Percentiles rank a stretch among this genome's conserved stretches.
These are phyloP conservation scores for Trebouxiophyceae sp. DNA, from an alignment of 163 green algal species.

Conservation along the genomic window DNA sequence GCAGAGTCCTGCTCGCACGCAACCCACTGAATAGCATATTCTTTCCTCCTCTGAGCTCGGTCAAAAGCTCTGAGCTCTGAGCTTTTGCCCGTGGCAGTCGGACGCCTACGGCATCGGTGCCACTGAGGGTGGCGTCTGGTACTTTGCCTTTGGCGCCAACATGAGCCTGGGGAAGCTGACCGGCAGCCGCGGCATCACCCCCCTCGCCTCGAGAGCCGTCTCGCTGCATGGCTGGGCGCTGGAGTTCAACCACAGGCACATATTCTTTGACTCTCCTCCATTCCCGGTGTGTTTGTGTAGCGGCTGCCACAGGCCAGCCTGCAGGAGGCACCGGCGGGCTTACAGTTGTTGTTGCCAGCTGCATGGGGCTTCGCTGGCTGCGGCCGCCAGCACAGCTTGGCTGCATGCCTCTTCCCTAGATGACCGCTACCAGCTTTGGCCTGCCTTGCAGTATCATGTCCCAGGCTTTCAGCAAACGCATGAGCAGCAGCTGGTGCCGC, in stretches of 20 bases:
- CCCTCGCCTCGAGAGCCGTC: slow-evolving; percentile 27
- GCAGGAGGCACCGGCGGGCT: no score
- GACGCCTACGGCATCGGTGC: slow-evolving; percentile 22
- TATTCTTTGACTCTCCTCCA: not conserved
- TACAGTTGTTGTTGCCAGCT: not conserved
- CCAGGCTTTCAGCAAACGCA: not conserved
- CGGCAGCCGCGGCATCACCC: slow-evolving; percentile 20
- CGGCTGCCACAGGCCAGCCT: no score
- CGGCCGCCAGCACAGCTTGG: not conserved
- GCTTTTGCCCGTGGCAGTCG: no score
- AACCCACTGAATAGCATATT: no score
- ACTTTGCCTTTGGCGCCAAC: slow-evolving; percentile 58
- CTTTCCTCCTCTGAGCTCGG: no score
- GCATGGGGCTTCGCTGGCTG: not conserved
- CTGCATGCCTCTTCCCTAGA: not conserved
- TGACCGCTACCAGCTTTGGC: not conserved
- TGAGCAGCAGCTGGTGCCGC: no score
- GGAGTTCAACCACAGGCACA: slow-evolving; percentile 28
- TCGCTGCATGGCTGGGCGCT: slow-evolving; percentile 30
- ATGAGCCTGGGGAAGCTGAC: slow-evolving; percentile 40
- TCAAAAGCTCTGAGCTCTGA: no score
- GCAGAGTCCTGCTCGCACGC: no score
- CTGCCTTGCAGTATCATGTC: not conserved
- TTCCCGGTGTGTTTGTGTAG: no score
- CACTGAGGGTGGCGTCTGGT: slow-evolving; percentile 25